Evolutionary conservation across 441 rosid species (phyloP), one percentile per base, ranked within the genome.

Genomic region (Arabidopsis lyrata): DNA sequence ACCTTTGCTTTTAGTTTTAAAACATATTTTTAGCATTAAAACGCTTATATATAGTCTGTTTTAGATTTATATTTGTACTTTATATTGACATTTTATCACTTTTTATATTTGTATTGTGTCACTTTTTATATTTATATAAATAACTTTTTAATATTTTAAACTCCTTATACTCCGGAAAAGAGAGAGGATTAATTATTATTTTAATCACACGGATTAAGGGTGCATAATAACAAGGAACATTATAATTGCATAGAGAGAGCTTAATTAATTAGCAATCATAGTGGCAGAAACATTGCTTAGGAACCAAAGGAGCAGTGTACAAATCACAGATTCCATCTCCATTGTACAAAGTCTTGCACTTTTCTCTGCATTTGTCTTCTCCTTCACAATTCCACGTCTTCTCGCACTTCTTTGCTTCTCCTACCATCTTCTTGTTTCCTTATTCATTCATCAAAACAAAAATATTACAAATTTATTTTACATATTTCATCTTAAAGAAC

Each of bases 341-440:
- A 0, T 55, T 29, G 63, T 41, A 14, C 41, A 3, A 0, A 42
- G 31, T 1, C 18, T 0, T 11, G 13, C 72, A 68, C 42, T 18
- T 32, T 29, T 55, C 63, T 68, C 14, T 55, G 54, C 73, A 68
- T 11, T 54, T 12, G 5, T 31, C 72, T 27, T 55, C 72, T 42
- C 54, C 63, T 27, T 68, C 32, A 18, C 72, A 68, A 2, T 0
- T 1, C 72, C 54, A 68, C 18, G 3, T 14, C 12, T 15, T 14
- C 16, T 3, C 0, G 44, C 72, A 55, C 16, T 29, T 68, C 9
- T 44, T 55, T 42, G 53, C 63, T 31, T 29, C 63, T 67, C 62
- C 63, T 31, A 55, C 45, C 45, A 41, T 41, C 14, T 41, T 41
- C 15, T 41, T 42, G 62, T 44, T 68, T 29, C 2, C 54, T 68